Evolutionary conservation across 345 rosid species (phyloP).

Genomic region (Hirschfeldia incana): DNA sequence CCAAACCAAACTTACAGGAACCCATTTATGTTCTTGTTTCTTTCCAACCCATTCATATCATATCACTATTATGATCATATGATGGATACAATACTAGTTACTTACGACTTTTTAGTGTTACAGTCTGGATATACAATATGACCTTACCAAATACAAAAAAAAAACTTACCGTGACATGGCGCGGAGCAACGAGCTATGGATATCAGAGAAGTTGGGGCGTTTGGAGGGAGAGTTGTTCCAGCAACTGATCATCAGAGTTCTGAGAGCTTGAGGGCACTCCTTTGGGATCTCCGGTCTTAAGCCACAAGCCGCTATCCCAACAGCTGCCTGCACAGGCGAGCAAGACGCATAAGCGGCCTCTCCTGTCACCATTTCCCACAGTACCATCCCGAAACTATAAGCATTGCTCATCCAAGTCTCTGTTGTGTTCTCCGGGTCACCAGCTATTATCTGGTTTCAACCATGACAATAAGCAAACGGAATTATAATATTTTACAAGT

Average conservation of each 20-base stretch:
- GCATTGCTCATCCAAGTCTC: slow-evolving; percentile 99
- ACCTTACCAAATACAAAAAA: background rate
- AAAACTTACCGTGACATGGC: slow-evolving; percentile 34
- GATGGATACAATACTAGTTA: background rate
- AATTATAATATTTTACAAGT: background rate
- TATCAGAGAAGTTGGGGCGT: slow-evolving; percentile 79
- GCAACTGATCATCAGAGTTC: slow-evolving; percentile 75
- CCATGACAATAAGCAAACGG: slow-evolving; percentile 2
- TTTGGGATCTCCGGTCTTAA: slow-evolving; percentile 91
- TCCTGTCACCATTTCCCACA: slow-evolving; percentile 96
- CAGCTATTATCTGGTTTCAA: slow-evolving; percentile 80
- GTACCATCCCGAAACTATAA: slow-evolving; percentile 92
- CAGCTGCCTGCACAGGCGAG: slow-evolving; percentile 97
- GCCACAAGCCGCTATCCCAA: slow-evolving; percentile 95
- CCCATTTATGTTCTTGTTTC: slow-evolving; percentile 1
- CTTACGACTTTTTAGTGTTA: slow-evolving; percentile 16
- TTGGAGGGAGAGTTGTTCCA: slow-evolving; percentile 80
- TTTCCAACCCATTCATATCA: background rate
- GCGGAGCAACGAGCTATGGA: slow-evolving; percentile 53
- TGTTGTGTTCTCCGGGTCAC: slow-evolving; percentile 82
- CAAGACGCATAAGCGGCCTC: slow-evolving; percentile 83
- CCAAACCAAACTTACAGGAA: slow-evolving; percentile 12
- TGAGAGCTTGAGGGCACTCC: slow-evolving; percentile 79
- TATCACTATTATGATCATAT: slow-evolving; percentile 1
- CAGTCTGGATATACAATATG: slow-evolving; percentile 27